These are phyloP conservation scores for Asterophora lycoperdoides DNA, from an alignment of 768 basidiomycete genomes.

Conservation along the genomic window DNA sequence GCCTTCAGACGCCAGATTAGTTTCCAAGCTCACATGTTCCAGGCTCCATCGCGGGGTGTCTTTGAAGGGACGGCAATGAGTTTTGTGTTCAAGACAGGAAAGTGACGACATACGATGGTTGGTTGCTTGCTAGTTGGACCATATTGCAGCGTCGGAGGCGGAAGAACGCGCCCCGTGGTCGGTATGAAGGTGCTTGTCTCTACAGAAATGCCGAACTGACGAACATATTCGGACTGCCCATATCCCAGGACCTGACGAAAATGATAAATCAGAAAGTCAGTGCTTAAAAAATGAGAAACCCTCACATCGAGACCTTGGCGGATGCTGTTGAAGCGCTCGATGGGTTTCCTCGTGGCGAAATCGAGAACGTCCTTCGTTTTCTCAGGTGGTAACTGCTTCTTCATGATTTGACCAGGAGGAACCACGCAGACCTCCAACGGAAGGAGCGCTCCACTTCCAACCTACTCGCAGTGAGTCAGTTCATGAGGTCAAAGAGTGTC, in stretches of 20 bases:
- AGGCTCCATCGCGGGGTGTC: slow-evolving; percentile 61
- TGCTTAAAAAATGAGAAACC: not conserved
- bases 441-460: slow-evolving; percentile 55
- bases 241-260: slow-evolving; percentile 45
- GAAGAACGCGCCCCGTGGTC: slow-evolving; percentile 53
- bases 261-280: not conserved
- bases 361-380: slow-evolving; percentile 58
- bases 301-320: slow-evolving; percentile 36
- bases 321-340: slow-evolving; percentile 54
- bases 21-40: slow-evolving; percentile 64
- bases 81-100: not conserved
- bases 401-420: slow-evolving; percentile 62
- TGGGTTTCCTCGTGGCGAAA: slow-evolving; percentile 64
- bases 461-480: slow-evolving; percentile 30
- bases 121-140: slow-evolving; percentile 48
- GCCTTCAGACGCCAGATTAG: slow-evolving; percentile 25
- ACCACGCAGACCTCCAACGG: slow-evolving; percentile 68
- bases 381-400: slow-evolving; percentile 65
- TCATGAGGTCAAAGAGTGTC: not conserved
- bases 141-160: slow-evolving; percentile 63
- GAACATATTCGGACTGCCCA: slow-evolving; percentile 68
- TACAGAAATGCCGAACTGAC: slow-evolving; percentile 64
- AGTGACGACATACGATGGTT: slow-evolving; percentile 39
- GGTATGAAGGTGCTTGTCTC: slow-evolving; percentile 41
- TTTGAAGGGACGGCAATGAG: slow-evolving; percentile 20